These are phyloP conservation scores for Haematococcus lacustris DNA, from an alignment of 139 green algal genomes.

Conservation along the genomic window DNA sequence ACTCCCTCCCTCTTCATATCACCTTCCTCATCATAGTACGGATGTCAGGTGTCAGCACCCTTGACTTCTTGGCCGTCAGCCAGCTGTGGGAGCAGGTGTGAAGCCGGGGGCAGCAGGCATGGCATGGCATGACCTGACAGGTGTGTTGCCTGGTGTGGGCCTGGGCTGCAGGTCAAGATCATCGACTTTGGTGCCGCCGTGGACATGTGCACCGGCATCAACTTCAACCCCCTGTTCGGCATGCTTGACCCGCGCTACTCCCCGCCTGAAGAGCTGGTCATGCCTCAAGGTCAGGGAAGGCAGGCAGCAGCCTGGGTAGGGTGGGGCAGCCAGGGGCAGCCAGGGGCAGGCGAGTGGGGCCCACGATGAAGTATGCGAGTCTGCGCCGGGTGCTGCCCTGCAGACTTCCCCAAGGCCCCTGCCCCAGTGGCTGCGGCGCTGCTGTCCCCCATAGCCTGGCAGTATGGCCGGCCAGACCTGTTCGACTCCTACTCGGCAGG, in stretches of 20 bases:
- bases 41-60: too few species aligned
- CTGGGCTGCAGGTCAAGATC: slow-evolving; percentile 77
- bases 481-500: slow-evolving; percentile 80
- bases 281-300: slow-evolving; percentile 61
- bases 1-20: too few species aligned
- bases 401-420: slow-evolving; percentile 65
- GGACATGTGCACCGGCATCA: slow-evolving; percentile 87
- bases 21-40: too few species aligned
- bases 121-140: too few species aligned
- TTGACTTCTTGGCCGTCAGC: too few species aligned
- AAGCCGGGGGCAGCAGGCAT: too few species aligned
- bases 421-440: slow-evolving; percentile 57
- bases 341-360: too few species aligned
- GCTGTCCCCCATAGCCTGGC: slow-evolving; percentile 71
- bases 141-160: too few species aligned
- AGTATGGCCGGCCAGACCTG: slow-evolving; percentile 72
- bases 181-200: slow-evolving; percentile 90
- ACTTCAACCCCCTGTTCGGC: slow-evolving; percentile 83
- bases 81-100: too few species aligned
- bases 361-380: too few species aligned
- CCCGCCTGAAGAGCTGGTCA: slow-evolving; percentile 84
- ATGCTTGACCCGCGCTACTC: slow-evolving; percentile 87
- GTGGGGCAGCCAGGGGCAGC: too few species aligned
- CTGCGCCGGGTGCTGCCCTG: background rate
- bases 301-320: background rate